These are phyloP conservation scores for Monosporozyma unispora DNA, from an alignment of 805 yeast species.

Conservation along the genomic window DNA sequence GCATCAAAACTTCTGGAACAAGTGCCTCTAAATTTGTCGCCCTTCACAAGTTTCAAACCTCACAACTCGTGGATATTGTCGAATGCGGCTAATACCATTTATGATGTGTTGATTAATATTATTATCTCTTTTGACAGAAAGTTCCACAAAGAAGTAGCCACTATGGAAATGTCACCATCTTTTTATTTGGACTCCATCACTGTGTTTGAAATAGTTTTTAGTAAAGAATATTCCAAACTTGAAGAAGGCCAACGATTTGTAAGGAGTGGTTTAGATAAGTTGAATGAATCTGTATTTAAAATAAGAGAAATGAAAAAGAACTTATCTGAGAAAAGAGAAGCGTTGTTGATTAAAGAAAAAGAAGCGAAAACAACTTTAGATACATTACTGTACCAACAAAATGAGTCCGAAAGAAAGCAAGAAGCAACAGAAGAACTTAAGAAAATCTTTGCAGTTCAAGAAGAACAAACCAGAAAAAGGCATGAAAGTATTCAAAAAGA, in stretches of 20 bases:
- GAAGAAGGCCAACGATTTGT: conserved; percentile 66
- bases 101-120: conserved; percentile 41
- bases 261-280: conserved; percentile 60
- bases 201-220: conserved; percentile 37
- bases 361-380: conserved; percentile 67
- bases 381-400: conserved; percentile 73
- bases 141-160: conserved; percentile 5
- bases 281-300: conserved; percentile 67
- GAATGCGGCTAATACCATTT: conserved; percentile 16
- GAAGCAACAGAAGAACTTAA: conserved; percentile 77
- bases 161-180: conserved; percentile 39
- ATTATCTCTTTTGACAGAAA: conserved; percentile 40
- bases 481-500: conserved; percentile 49
- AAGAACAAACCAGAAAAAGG: conserved; percentile 47
- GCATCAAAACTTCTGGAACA: conserved; percentile 34
- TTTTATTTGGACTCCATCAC: conserved; percentile 43
- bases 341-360: conserved; percentile 45
- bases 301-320: conserved; percentile 51
- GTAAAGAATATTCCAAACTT: conserved; percentile 37
- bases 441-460: conserved; percentile 58
- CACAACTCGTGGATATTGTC: conserved; percentile 9
- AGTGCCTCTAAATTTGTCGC: conserved; percentile 47
- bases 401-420: conserved; percentile 83
- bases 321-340: conserved; percentile 44
- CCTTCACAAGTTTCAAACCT: conserved; percentile 30